Evolutionary conservation across 495 filamentous ascomycete species (phyloP).

Genomic region (Lasiosphaeria hispida): DNA sequence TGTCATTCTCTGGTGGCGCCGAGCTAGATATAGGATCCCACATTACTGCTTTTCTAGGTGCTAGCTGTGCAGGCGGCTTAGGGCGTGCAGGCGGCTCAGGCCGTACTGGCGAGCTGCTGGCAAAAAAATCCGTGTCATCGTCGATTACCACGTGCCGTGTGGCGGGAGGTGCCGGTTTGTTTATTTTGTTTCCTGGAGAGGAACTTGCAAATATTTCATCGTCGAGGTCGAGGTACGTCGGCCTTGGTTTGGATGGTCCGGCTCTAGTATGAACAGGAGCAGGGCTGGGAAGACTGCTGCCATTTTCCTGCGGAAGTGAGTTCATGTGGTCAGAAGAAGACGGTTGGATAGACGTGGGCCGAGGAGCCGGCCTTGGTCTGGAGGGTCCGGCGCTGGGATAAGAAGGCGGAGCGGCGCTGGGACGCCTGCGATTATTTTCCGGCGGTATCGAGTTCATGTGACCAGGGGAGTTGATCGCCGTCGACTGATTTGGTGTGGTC

Average conservation of each 20-base stretch:
- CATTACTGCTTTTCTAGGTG: constrained; percentile 20
- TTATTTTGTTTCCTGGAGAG: neutral
- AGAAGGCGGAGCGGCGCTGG: too few relatives aligned
- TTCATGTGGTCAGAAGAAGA: too few relatives aligned
- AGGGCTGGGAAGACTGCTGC: too few relatives aligned
- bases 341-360: too few relatives aligned
- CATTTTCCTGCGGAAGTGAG: too few relatives aligned
- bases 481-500: too few relatives aligned
- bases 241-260: neutral
- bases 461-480: too few relatives aligned
- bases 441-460: too few relatives aligned
- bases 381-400: too few relatives aligned
- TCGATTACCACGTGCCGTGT: constrained; percentile 1
- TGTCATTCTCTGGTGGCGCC: constrained; percentile 29
- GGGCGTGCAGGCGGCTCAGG: neutral
- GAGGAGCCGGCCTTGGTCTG: too few relatives aligned
- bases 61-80: neutral
- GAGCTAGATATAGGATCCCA: constrained; percentile 54
- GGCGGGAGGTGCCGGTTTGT: neutral
- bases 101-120: constrained; percentile 15
- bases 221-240: neutral
- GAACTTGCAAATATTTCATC: constrained; percentile 22
- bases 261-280: too few relatives aligned
- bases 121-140: constrained; percentile 20
- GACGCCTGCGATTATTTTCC: too few relatives aligned